Evolutionary conservation across 1,139 yeast genomes (phyloP).

Genomic region (Yamadazyma kanchanaburiensis): DNA sequence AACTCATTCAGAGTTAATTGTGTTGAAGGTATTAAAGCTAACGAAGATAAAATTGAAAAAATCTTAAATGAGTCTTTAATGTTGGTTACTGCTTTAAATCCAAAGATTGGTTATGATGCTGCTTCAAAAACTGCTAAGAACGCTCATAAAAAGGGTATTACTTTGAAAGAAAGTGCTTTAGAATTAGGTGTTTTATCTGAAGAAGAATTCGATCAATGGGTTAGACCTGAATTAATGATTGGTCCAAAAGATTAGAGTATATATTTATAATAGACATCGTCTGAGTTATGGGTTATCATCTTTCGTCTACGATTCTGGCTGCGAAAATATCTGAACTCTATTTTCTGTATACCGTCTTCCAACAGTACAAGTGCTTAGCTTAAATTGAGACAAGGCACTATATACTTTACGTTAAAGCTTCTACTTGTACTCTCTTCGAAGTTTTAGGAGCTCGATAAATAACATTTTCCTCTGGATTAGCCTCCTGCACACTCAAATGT

Average conservation of each 20-base stretch:
- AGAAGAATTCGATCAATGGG: slow-evolving; percentile 94
- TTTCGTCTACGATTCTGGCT: no score
- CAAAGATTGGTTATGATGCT: slow-evolving; percentile 95
- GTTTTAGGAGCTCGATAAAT: no score
- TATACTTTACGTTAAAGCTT: no score
- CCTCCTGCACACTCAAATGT: no score
- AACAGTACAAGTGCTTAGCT: no score
- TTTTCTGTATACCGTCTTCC: no score
- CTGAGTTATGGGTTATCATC: no score
- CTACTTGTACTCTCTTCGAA: no score
- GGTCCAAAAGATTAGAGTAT: slow-evolving; percentile 64
- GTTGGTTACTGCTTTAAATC: slow-evolving; percentile 98
- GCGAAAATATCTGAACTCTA: no score
- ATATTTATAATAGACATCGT: no score
- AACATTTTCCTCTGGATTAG: no score
- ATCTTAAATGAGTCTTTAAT: slow-evolving; percentile 89
- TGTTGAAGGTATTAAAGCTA: slow-evolving; percentile 91
- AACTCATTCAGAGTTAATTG: slow-evolving; percentile 90
- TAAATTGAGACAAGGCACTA: no score
- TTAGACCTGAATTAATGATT: slow-evolving; percentile 95
- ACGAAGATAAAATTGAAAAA: slow-evolving; percentile 81
- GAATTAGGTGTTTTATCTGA: slow-evolving; percentile 81
- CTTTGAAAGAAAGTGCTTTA: slow-evolving; percentile 90
- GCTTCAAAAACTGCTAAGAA: slow-evolving; percentile 98
- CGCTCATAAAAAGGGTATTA: slow-evolving; percentile 96